These are phyloP conservation scores for Boletus sp. DNA, from an alignment of 768 basidiomycete species.

Conservation along the genomic window DNA sequence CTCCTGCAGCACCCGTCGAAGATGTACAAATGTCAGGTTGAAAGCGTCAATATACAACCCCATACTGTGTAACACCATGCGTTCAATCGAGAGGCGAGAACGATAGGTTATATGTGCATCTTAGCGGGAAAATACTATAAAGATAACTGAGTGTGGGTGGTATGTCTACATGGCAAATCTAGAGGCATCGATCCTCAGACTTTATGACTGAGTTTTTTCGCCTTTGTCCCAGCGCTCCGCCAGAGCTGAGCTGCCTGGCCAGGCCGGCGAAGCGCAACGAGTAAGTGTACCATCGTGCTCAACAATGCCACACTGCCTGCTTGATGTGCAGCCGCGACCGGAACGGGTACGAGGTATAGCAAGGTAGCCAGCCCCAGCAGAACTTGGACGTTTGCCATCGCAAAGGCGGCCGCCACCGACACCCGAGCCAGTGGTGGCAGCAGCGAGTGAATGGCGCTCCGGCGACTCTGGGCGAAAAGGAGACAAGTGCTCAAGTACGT, in stretches of 20 bases:
- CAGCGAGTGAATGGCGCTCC: conserved; percentile 41
- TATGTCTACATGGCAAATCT: conserved; percentile 13
- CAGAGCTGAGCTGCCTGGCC: conserved; percentile 60
- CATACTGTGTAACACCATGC: conserved; percentile 7
- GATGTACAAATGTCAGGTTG: conserved; percentile 87
- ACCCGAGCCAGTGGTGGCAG: conserved; percentile 63
- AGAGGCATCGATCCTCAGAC: not conserved
- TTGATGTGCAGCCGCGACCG: conserved; percentile 91
- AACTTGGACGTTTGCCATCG: conserved; percentile 83
- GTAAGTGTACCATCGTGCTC: conserved; percentile 76
- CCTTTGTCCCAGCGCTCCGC: conserved; percentile 39
- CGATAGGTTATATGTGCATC: not conserved
- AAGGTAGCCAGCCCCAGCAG: conserved; percentile 75
- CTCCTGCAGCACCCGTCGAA: conserved; percentile 44
- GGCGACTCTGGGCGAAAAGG: conserved; percentile 60
- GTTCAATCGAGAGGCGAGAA: conserved; percentile 3
- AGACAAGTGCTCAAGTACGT: conserved; percentile 72
- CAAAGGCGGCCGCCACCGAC: conserved; percentile 61
- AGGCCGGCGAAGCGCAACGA: conserved; percentile 71
- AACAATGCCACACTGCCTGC: conserved; percentile 90
- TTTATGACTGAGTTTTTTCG: conserved; percentile 13
- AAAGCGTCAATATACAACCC: conserved; percentile 22
- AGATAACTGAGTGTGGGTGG: conserved; percentile 28
- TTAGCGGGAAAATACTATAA: conserved; percentile 1
- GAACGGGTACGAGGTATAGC: conserved; percentile 89